A percentile compares a stretch with the other conserved stretches of the same genome.
phyloP scores from a whole-genome alignment of 2,329 filamentous ascomycete species.

The Incumbomyces lentus region DNA sequence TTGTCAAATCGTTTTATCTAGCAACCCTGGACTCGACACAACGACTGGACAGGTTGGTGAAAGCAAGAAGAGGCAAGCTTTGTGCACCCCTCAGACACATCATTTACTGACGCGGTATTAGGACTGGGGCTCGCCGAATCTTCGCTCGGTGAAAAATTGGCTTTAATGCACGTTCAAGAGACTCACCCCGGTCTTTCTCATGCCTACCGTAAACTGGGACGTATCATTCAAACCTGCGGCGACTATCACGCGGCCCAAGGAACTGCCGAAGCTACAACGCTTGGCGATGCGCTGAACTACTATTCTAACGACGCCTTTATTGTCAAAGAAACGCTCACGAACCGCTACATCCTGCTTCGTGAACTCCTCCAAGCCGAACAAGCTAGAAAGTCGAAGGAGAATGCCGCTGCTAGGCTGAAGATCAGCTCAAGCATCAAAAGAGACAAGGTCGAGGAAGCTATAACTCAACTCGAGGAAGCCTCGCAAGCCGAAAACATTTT shows the following conservation, averaged over 20 bases:
- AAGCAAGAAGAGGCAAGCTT: conserved; percentile 71
- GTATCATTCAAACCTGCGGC: conserved; percentile 82
- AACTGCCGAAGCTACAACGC: conserved; percentile 87
- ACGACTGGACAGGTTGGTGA: conserved; percentile 90
- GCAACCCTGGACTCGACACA: conserved; percentile 95
- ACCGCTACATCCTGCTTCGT: conserved; percentile 89
- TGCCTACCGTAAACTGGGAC: conserved; percentile 90
- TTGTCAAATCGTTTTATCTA: conserved; percentile 92
- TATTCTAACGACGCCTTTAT: conserved; percentile 94
- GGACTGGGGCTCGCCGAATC: conserved; percentile 85
- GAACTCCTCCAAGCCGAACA: conserved; percentile 90
- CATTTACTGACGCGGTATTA: conserved; percentile 30
- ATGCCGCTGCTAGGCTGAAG: conserved; percentile 80
- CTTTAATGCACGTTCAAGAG: conserved; percentile 78
- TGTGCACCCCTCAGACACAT: background rate
- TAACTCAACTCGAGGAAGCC: conserved; percentile 78
- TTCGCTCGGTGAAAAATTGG: conserved; percentile 84
- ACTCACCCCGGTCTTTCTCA: conserved; percentile 77
- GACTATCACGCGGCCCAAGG: conserved; percentile 95
- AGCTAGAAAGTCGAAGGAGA: conserved; percentile 67
- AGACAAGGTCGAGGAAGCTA: conserved; percentile 98
- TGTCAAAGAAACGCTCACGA: conserved; percentile 95
- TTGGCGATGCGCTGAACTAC: conserved; percentile 88
- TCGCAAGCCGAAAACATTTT: conserved; percentile 71
- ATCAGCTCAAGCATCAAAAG: conserved; percentile 74